Evolutionary conservation across 208 protist species (phyloP).

Genomic region (Crithidia sp.): DNA sequence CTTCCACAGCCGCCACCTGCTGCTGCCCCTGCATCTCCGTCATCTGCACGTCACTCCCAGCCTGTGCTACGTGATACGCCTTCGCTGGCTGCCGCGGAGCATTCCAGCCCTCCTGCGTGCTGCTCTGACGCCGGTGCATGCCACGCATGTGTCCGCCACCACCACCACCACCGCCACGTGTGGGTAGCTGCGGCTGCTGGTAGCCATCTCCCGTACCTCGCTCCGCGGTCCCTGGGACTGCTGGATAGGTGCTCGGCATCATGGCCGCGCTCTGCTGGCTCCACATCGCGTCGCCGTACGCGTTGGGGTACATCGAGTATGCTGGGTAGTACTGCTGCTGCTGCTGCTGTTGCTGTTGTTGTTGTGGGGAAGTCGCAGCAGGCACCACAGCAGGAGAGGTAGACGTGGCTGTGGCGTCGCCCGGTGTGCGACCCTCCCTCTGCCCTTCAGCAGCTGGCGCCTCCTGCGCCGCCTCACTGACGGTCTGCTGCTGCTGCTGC

Average conservation of each 20-base stretch:
- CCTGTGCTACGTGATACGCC: background rate
- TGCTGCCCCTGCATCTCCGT: background rate
- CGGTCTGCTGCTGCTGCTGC: conserved; percentile 18
- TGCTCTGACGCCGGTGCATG: background rate
- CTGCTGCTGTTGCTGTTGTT: conserved; percentile 25
- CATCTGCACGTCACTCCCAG: background rate
- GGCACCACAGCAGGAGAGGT: background rate
- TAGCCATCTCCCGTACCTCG: background rate
- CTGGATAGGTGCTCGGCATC: background rate
- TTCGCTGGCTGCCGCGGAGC: background rate
- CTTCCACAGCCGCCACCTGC: background rate
- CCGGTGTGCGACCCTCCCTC: background rate
- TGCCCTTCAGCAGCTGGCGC: background rate
- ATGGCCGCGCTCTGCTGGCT: background rate
- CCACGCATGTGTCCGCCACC: background rate
- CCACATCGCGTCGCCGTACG: conserved; percentile 8
- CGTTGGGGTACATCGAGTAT: conserved; percentile 20
- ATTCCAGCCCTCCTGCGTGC: background rate
- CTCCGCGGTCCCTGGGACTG: background rate
- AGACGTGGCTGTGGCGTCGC: background rate
- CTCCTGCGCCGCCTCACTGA: background rate
- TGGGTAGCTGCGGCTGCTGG: background rate
- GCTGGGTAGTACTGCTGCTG: conserved; percentile 24
- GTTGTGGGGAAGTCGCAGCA: background rate
- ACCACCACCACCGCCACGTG: background rate